Base-by-base conservation (phyloP, 441 rosid species). In the Populus hybrid region DNA sequence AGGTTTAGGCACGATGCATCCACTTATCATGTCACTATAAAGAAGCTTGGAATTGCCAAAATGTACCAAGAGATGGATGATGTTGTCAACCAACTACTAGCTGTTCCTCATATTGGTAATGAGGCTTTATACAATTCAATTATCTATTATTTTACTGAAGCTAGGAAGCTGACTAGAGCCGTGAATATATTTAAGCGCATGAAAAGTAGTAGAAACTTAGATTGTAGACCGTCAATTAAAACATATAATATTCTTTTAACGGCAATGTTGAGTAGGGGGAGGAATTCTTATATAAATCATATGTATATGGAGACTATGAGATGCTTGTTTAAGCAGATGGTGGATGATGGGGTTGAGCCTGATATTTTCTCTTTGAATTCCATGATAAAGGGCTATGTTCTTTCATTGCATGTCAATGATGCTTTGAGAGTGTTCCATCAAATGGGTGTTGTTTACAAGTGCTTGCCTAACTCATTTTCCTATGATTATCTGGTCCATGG, bases 361-460 rank as follows among this genome's bases (percentile, higher is more conserved):
- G 98, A 95, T 80, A 81, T 92, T 32, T 93, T 84, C 54, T 83
- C 97, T 0, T 74, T 95, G 86, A 95, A 95, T 83, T 90, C 94
- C 76, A 84, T 95, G 91, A 91, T 95, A 50, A 95, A 91, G 80
- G 97, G 99, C 18, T 95, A 89, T 9, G 94, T 92, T 75, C 92
- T 93, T 36, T 91, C 98, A 2, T 92, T 92, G 74, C 99, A 92
- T 65, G 93, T 95, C 30, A 95, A 95, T 69, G 98, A 95, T 83
- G 99, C 99, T 67, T 86, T 95, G 40, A 89, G 97, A 75, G 84
- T 93, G 79, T 95, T 92, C 85, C 99, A 95, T 38, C 98, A 95
- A 70, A 93, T 95, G 95, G 91, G 86, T 67, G 89, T 84, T 42
- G 90, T 92, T 16, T 95, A 95, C 73, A 77, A 82, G 42, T 91